Evolutionary conservation across 805 yeast genomes (phyloP).

Genomic region (Diddensiella transvaalensis): DNA sequence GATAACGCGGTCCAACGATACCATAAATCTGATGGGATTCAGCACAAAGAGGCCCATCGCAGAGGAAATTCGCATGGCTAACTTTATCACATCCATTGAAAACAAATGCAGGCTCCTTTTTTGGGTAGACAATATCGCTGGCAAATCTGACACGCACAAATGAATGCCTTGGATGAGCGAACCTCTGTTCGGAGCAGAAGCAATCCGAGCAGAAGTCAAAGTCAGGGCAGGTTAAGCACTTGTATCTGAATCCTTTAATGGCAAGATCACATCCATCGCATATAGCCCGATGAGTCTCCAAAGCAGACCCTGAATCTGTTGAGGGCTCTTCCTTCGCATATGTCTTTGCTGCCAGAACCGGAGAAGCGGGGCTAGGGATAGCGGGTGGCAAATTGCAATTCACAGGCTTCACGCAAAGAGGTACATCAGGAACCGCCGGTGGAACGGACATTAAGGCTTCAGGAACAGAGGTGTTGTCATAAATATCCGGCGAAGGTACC

Average conservation of each 20-base stretch:
- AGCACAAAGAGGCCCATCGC: conserved; percentile 6
- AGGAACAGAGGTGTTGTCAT: neutral
- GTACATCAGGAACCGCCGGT: no score
- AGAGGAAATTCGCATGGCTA: neutral
- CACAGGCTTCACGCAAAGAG: neutral
- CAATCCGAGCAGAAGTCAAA: conserved; percentile 48
- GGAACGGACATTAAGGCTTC: no score
- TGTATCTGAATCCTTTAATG: conserved; percentile 43
- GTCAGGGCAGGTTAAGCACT: conserved; percentile 47
- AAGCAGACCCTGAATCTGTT: neutral
- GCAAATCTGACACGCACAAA: conserved; percentile 11
- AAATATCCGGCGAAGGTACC: neutral
- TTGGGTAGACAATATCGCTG: neutral
- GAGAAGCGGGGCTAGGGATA: neutral
- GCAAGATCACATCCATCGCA: conserved; percentile 27
- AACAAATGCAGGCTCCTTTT: neutral
- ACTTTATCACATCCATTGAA: neutral
- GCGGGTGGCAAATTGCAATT: neutral
- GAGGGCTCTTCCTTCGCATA: neutral
- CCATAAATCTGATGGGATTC: neutral
- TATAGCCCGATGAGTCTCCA: conserved; percentile 17
- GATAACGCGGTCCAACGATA: neutral
- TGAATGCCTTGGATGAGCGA: conserved; percentile 6
- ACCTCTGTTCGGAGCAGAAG: conserved; percentile 9
- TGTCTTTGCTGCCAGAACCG: neutral